These are phyloP conservation scores for Plenodomus lindquistii DNA, from an alignment of 2,329 filamentous ascomycete genomes.

Conservation along the genomic window DNA sequence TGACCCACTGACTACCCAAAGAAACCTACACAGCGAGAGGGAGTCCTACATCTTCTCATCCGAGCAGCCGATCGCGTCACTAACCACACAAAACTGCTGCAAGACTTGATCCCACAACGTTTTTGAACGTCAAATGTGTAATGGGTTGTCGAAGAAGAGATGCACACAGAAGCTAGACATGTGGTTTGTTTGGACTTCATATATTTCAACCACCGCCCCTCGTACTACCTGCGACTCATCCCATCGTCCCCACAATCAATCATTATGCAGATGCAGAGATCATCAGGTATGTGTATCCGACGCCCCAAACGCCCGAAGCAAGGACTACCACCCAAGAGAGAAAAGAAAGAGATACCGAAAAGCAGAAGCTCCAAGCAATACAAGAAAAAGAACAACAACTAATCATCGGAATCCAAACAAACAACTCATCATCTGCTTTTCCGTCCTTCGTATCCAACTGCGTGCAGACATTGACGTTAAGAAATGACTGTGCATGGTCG, in stretches of 20 bases:
- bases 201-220: too few species aligned
- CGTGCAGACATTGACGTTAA: background rate
- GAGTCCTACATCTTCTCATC: too few species aligned
- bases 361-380: background rate
- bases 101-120: too few species aligned
- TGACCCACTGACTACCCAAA: too few species aligned
- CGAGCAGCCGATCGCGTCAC: too few species aligned
- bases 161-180: too few species aligned
- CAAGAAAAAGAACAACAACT: background rate
- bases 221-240: constrained; percentile 1
- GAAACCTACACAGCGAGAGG: too few species aligned
- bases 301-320: constrained; percentile 3
- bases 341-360: constrained; percentile 7
- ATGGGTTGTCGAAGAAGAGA: too few species aligned
- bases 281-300: constrained; percentile 3
- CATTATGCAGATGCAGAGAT: constrained; percentile 26
- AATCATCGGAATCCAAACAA: too few species aligned
- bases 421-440: background rate
- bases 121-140: too few species aligned
- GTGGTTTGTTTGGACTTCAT: too few species aligned
- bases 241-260: constrained; percentile 13
- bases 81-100: too few species aligned
- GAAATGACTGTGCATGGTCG: background rate
- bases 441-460: constrained; percentile 1
- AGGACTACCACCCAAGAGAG: constrained; percentile 3